Conservation (phyloP, 768 basidiomycete species). For the Podaxis sp. region DNA sequence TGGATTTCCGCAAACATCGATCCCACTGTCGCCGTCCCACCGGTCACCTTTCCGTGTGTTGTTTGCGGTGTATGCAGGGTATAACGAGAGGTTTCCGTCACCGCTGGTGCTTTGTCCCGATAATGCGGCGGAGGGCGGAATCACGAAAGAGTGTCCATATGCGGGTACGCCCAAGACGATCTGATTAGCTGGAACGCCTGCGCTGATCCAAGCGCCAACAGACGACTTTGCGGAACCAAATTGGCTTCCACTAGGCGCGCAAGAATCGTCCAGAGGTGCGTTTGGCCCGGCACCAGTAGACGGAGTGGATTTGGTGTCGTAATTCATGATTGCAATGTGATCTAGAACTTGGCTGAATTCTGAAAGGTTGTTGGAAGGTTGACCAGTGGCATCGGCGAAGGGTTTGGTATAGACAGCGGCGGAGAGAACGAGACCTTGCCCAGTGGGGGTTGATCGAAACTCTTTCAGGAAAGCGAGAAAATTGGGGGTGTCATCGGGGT, state of each 20-base stretch:
- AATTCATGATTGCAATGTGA: slow-evolving; percentile 74
- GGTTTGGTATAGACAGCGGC: slow-evolving; percentile 69
- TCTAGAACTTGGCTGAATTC: slow-evolving; percentile 70
- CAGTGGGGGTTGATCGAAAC: slow-evolving; percentile 55
- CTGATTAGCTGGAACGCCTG: slow-evolving; percentile 70
- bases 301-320: slow-evolving; percentile 61
- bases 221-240: slow-evolving; percentile 77
- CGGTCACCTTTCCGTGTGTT: slow-evolving; percentile 51
- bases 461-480: slow-evolving; percentile 75
- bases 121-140: slow-evolving; percentile 35
- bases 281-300: slow-evolving; percentile 70
- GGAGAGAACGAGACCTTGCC: slow-evolving; percentile 64
- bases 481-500: slow-evolving; percentile 70
- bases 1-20: slow-evolving; percentile 60
- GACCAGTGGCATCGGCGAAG: slow-evolving; percentile 58
- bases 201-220: slow-evolving; percentile 69
- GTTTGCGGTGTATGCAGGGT: slow-evolving; percentile 49
- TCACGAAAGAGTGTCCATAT: slow-evolving; percentile 79
- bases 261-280: slow-evolving; percentile 80
- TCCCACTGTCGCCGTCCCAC: slow-evolving; percentile 48
- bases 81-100: slow-evolving; percentile 38
- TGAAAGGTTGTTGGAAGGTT: slow-evolving; percentile 60
- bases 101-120: slow-evolving; percentile 21
- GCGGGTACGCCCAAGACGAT: slow-evolving; percentile 84
- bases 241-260: slow-evolving; percentile 56